A percentile compares a stretch with the other conserved stretches of the same genome.
Conservation (phyloP, 192 early-diverging fungal species). For the Coemansia furcata region DNA sequence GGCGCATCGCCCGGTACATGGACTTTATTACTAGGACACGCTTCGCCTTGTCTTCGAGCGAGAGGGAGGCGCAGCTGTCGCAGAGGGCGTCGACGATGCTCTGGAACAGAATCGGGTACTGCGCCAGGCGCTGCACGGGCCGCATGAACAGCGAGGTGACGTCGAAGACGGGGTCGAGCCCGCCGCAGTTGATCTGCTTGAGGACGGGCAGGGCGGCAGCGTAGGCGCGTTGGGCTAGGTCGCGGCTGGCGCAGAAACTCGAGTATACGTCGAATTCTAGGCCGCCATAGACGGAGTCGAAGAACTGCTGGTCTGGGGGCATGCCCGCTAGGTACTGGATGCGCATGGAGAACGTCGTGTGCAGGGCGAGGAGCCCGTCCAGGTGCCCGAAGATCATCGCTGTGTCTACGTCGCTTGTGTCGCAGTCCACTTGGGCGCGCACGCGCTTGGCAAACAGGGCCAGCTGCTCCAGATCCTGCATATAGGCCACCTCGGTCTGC, state of each 20-base stretch:
- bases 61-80: conserved; percentile 9
- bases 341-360: conserved; percentile 41
- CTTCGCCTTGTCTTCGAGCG: conserved; percentile 4
- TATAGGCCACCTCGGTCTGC: conserved; percentile 48
- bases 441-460: conserved; percentile 19
- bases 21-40: conserved; percentile 21
- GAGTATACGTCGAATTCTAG: conserved; percentile 43
- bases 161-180: conserved; percentile 29
- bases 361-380: conserved; percentile 28
- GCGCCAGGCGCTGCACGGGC: conserved; percentile 49
- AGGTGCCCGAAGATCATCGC: conserved; percentile 26
- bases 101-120: conserved; percentile 49
- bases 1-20: conserved; percentile 31
- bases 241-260: conserved; percentile 37
- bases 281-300: conserved; percentile 21
- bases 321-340: conserved; percentile 47
- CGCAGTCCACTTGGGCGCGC: conserved; percentile 14
- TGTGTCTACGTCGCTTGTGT: conserved; percentile 14
- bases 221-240: conserved; percentile 21
- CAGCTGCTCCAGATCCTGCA: conserved; percentile 49
- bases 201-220: conserved; percentile 15
- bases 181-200: conserved; percentile 10
- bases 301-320: conserved; percentile 23
- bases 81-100: conserved; percentile 34
- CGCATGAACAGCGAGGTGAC: conserved; percentile 44